Evolutionary conservation across 2,329 filamentous ascomycete species (phyloP).

Genomic region (Nemania abortiva): DNA sequence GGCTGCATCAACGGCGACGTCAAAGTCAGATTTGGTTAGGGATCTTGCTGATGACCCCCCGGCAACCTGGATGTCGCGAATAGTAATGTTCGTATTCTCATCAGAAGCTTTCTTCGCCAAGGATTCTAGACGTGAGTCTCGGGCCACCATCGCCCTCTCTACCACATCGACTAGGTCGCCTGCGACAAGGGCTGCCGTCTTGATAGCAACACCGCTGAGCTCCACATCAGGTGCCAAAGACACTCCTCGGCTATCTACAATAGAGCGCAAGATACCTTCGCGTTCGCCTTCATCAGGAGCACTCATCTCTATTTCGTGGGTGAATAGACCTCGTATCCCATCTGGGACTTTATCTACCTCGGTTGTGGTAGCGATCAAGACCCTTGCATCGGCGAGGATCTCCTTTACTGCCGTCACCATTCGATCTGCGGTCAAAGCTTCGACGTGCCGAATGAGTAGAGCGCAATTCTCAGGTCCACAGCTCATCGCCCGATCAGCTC

Average conservation of each 20-base stretch:
- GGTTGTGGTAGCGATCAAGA: constrained; percentile 92
- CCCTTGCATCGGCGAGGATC: constrained; percentile 80
- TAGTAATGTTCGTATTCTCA: constrained; percentile 63
- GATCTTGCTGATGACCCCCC: constrained; percentile 84
- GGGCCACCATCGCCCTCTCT: constrained; percentile 85
- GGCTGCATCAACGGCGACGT: constrained; percentile 92
- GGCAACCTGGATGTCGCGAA: constrained; percentile 87
- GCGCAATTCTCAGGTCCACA: constrained; percentile 88
- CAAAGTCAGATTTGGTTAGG: constrained; percentile 86
- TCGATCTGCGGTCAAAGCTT: constrained; percentile 89
- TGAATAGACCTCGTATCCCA: constrained; percentile 89
- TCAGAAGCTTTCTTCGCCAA: constrained; percentile 67
- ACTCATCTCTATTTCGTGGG: constrained; percentile 92
- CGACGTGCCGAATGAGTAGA: constrained; percentile 88
- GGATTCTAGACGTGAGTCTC: constrained; percentile 78
- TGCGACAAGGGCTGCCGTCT: constrained; percentile 94
- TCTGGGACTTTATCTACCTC: constrained; percentile 96
- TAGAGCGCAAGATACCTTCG: constrained; percentile 84
- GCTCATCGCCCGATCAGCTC: constrained; percentile 87
- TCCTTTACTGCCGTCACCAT: constrained; percentile 89
- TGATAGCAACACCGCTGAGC: constrained; percentile 85
- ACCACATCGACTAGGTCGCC: constrained; percentile 95
- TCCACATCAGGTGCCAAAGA: constrained; percentile 87
- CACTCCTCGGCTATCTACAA: constrained; percentile 80
- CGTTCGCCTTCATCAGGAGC: constrained; percentile 93